These are phyloP conservation scores for Triangularia setosa DNA, from an alignment of 2,329 filamentous ascomycete species.

Conservation along the genomic window DNA sequence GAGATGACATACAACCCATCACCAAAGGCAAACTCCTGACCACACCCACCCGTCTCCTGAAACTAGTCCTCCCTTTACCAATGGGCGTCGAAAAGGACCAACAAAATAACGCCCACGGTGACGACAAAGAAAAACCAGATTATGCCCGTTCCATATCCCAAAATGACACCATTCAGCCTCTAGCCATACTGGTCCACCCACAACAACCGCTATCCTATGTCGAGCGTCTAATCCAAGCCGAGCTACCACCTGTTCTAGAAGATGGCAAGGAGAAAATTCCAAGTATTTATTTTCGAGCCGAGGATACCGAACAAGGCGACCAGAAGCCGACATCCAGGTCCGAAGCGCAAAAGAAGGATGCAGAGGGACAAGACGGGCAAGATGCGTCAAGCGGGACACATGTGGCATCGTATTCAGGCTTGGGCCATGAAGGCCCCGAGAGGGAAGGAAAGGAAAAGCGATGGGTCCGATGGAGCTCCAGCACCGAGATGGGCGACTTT, in stretches of 20 bases:
- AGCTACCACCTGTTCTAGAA: slow-evolving; percentile 66
- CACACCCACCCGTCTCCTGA: slow-evolving; percentile 74
- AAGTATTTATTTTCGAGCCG: slow-evolving; percentile 72
- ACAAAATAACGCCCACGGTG: slow-evolving; percentile 27
- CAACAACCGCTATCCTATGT: slow-evolving; percentile 90
- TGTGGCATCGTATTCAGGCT: slow-evolving; percentile 67
- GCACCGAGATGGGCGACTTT: slow-evolving; percentile 90
- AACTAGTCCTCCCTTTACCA: slow-evolving; percentile 71
- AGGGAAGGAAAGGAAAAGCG: slow-evolving; percentile 44
- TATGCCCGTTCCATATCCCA: slow-evolving; percentile 34
- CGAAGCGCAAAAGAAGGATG: slow-evolving; percentile 31
- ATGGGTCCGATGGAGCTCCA: slow-evolving; percentile 84
- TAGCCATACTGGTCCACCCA: slow-evolving; percentile 81
- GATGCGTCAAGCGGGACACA: slow-evolving; percentile 29
- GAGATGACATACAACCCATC: slow-evolving; percentile 24
- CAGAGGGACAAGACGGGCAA: slow-evolving; percentile 23
- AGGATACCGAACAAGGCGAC: slow-evolving; percentile 65
- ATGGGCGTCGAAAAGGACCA: slow-evolving; percentile 40
- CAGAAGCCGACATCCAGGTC: slow-evolving; percentile 32
- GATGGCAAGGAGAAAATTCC: slow-evolving; percentile 67
- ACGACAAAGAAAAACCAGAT: slow-evolving; percentile 23
- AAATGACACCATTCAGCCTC: slow-evolving; percentile 62
- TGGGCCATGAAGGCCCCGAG: slow-evolving; percentile 56
- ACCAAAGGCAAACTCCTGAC: slow-evolving; percentile 65
- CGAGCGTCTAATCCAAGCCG: slow-evolving; percentile 82